Evolutionary conservation across 768 basidiomycete genomes (phyloP), one percentile per base, ranked within the genome.

Genomic region (Tylopilus rubrobrunneus): DNA sequence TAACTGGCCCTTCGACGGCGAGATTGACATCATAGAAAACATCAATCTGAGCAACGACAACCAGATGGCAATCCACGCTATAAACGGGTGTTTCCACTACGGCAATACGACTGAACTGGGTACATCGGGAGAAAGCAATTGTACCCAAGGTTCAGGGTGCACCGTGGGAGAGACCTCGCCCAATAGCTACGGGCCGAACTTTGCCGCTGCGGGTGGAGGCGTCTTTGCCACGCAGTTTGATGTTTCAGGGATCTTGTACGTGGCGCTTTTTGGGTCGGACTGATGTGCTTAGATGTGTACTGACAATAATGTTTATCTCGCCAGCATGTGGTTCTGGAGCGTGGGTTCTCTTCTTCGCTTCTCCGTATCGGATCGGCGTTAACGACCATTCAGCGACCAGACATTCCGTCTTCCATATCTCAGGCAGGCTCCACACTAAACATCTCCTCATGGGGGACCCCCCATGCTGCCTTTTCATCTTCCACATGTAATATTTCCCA

Each of bases 211-310:
- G 29, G 81, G 83, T n/a, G 84, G 84, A 7, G 84, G 84, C 5
- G 81, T 85, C 1, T 92, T 75, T 68, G 86, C 86, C 3, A 77
- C 84, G 4, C 86, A 87, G 60, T 84, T 87, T 56, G 87, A 87
- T 47, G 72, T 75, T 7, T 65, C 76, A 1, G 85, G 80, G 19
- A 73, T 81, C 37, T 78, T 66, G 74, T 77, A 57, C 65, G 78
- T 63, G 31, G 36, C n/a, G 34, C 21, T 5, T 23, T 15, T 23
- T 9, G 15, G 21, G 8, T 21, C 25, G 41, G 46, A 40, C 21
- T 19, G 31, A 19, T 3, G 5, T 2, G 12, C 37, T 43, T 40
- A 19, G 15, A 6, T 45, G 21, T 12, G n/a, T 39, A 5, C 47
- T 63, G 45, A 62, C 23, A 4, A 48, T 25, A 19, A 14, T 28